Conservation (phyloP, 306 rosid genomes). For the Arachis stenosperma region DNA sequence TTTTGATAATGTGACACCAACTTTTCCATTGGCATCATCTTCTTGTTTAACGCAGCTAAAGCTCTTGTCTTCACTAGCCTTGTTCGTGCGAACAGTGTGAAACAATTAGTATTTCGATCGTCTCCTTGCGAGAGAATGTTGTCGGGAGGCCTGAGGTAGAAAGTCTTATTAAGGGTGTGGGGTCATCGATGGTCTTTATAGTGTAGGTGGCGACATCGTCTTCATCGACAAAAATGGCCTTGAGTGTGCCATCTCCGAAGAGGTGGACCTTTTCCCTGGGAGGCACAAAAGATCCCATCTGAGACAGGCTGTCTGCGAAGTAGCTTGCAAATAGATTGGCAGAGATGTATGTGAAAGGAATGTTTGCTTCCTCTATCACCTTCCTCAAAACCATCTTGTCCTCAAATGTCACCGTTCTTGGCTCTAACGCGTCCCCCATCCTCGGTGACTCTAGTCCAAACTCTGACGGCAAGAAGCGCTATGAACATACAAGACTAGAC, state of each 20-base stretch:
- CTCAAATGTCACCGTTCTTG: conserved; percentile 82
- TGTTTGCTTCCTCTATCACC: conserved; percentile 54
- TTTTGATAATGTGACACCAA: no score
- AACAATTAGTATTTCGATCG: not conserved
- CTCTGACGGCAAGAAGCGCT: conserved; percentile 92
- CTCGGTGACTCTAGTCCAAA: conserved; percentile 80
- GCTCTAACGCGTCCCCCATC: conserved; percentile 79
- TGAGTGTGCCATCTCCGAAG: conserved; percentile 75
- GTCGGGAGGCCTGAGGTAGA: not conserved
- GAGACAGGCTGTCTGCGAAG: conserved; percentile 77
- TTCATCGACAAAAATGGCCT: conserved; percentile 68
- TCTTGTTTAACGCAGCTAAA: no score
- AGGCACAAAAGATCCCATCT: conserved; percentile 70
- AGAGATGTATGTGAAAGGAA: no score
- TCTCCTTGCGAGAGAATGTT: conserved; percentile 72
- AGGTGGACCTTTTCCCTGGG: conserved; percentile 64
- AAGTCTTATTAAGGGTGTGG: conserved; percentile 77
- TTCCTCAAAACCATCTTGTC: conserved; percentile 80
- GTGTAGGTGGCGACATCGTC: conserved; percentile 74
- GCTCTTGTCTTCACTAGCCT: no score
- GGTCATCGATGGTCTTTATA: conserved; percentile 76
- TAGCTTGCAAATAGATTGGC: conserved; percentile 72
- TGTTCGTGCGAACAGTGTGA: no score
- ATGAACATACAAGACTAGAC: no score
- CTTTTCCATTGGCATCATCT: no score